Evolutionary conservation across 164 flowering plant species (phyloP).

Genomic region (Cinnamomum chago): DNA sequence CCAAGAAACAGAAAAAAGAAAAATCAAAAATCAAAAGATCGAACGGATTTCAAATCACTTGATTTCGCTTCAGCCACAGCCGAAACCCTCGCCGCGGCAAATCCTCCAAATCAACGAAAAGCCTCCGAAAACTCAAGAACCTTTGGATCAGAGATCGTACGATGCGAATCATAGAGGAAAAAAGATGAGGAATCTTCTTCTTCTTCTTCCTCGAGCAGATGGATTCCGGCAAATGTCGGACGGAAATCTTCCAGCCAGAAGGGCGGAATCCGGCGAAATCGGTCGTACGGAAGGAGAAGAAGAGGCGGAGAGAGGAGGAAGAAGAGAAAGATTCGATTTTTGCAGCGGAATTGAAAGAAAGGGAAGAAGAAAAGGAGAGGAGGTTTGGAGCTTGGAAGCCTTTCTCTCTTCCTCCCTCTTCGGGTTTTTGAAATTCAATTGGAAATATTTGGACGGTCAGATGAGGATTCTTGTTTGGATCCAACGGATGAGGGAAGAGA

Average conservation of each 20-base stretch:
- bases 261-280: constrained; percentile 7
- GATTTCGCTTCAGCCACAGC: constrained; percentile 14
- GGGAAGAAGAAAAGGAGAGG: constrained; percentile 9
- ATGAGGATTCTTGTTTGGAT: constrained; percentile 18
- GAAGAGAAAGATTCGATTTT: constrained; percentile 1
- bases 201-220: background rate
- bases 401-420: constrained; percentile 46
- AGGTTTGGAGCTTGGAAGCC: background rate
- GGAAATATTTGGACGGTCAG: constrained; percentile 41
- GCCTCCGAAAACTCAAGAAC: background rate
- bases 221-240: constrained; percentile 13
- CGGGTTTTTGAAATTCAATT: constrained; percentile 61
- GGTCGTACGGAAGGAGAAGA: background rate
- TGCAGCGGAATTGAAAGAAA: constrained; percentile 11
- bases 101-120: constrained; percentile 2
- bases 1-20: constrained; percentile 6
- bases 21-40: constrained; percentile 9
- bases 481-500: constrained; percentile 22
- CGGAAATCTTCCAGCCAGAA: constrained; percentile 2
- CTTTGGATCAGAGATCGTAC: background rate
- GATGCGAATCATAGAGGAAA: background rate
- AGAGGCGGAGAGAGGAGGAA: constrained; percentile 12
- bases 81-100: constrained; percentile 22
- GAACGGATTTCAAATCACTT: background rate
- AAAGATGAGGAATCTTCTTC: constrained; percentile 1